Percentiles rank a stretch among this genome's conserved stretches.
phyloP scores from a whole-genome alignment of 768 basidiomycete genomes.

The Paxillus rubicundulus region DNA sequence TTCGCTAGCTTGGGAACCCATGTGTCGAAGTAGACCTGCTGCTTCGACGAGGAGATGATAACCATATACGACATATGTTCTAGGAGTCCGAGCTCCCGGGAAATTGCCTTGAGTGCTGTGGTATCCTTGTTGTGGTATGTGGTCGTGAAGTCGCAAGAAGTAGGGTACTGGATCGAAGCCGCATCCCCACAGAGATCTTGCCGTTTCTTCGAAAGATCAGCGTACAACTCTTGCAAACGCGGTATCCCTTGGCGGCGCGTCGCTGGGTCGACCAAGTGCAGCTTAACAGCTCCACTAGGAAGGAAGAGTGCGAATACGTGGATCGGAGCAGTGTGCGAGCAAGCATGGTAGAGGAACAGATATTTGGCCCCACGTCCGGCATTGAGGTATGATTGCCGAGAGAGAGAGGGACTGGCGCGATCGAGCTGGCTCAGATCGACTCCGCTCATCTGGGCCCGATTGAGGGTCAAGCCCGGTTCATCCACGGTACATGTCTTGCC shows the following conservation, averaged over 20 bases:
- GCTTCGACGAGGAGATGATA: slow-evolving; percentile 83
- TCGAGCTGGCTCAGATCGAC: slow-evolving; percentile 84
- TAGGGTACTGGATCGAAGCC: slow-evolving; percentile 62
- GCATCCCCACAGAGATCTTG: slow-evolving; percentile 38
- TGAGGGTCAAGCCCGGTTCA: slow-evolving; percentile 69
- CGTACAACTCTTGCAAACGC: slow-evolving; percentile 73
- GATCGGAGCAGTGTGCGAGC: slow-evolving; percentile 65
- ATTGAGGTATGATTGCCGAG: slow-evolving; percentile 70
- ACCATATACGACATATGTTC: slow-evolving; percentile 74
- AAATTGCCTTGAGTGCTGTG: slow-evolving; percentile 82
- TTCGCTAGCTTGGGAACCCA: slow-evolving; percentile 66
- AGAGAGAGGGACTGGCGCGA: slow-evolving; percentile 52
- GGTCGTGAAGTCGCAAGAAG: slow-evolving; percentile 56
- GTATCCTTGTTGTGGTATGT: slow-evolving; percentile 77
- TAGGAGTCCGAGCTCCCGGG: slow-evolving; percentile 76
- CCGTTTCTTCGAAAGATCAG: slow-evolving; percentile 55
- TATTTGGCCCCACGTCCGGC: slow-evolving; percentile 70
- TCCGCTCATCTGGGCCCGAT: slow-evolving; percentile 75
- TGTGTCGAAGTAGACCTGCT: slow-evolving; percentile 78
- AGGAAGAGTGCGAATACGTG: slow-evolving; percentile 90
- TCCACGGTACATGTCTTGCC: slow-evolving; percentile 79
- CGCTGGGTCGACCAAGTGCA: slow-evolving; percentile 90
- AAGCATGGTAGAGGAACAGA: slow-evolving; percentile 86
- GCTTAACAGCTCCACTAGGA: slow-evolving; percentile 62
- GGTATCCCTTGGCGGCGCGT: slow-evolving; percentile 80